Conservation (phyloP, 2,329 filamentous ascomycete genomes). For the Hysterium pulicare region DNA sequence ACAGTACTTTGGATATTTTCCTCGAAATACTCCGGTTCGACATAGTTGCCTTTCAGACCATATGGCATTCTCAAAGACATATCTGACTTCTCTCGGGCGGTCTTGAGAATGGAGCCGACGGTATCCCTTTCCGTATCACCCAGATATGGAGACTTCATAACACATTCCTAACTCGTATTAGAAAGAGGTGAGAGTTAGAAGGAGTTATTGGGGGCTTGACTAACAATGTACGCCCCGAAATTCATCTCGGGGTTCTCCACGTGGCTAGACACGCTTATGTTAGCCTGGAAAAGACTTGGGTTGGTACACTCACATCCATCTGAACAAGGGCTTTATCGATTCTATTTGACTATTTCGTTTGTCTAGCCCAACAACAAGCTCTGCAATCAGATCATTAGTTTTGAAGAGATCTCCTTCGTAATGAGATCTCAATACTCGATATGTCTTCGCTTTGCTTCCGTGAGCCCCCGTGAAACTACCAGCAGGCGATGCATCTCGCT, state of each 20-base stretch:
- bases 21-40: conserved; percentile 10
- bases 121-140: conserved; percentile 5
- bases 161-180: conserved; percentile 1
- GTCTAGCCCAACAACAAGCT: conserved; percentile 2
- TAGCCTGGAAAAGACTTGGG: neutral
- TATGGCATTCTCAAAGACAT: conserved; percentile 5
- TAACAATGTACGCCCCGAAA: conserved; percentile 5
- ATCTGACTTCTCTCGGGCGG: conserved; percentile 10
- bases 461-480: conserved; percentile 1
- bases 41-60: conserved; percentile 8
- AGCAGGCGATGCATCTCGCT: neutral
- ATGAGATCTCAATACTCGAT: conserved; percentile 6
- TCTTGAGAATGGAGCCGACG: conserved; percentile 6
- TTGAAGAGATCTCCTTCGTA: conserved; percentile 6
- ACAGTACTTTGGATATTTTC: conserved; percentile 7
- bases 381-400: conserved; percentile 4
- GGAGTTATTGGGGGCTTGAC: neutral
- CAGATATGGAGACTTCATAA: conserved; percentile 7
- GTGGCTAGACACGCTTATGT: neutral
- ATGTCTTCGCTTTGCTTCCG: conserved; percentile 3
- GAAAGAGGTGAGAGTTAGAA: neutral
- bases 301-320: conserved; percentile 4
- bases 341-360: conserved; percentile 5
- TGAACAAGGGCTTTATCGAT: conserved; percentile 4
- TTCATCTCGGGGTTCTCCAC: conserved; percentile 8